phyloP scores from a whole-genome alignment of 345 rosid genomes.

The Gossypium australe region DNA sequence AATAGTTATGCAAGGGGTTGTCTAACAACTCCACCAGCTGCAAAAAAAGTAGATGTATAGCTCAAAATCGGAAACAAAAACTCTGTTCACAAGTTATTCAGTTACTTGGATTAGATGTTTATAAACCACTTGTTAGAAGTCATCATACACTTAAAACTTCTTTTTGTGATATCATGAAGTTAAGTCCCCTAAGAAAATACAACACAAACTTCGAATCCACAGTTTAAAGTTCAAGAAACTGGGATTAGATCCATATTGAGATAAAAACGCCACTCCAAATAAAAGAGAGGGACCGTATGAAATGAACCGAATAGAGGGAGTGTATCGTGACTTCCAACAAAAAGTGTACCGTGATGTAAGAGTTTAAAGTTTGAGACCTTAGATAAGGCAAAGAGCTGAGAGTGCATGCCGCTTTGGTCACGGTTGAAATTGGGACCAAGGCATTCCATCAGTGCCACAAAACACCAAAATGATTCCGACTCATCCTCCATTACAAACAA shows the following conservation, averaged over 20 bases:
- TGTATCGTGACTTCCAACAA: too few species aligned
- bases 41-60: constrained; percentile 23
- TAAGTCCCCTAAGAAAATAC: not conserved
- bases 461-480: constrained; percentile 96
- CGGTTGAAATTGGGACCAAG: constrained; percentile 98
- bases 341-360: too few species aligned
- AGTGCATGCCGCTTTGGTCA: constrained; percentile 96
- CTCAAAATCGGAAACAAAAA: constrained; percentile 13
- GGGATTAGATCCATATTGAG: not conserved
- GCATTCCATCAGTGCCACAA: constrained; percentile 89
- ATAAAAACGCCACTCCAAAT: not conserved
- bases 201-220: not conserved
- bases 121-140: not conserved
- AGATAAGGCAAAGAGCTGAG: constrained; percentile 92
- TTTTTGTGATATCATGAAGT: not conserved
- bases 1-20: constrained; percentile 76
- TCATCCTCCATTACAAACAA: constrained; percentile 83
- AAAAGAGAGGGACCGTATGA: not conserved
- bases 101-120: not conserved
- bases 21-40: constrained; percentile 97
- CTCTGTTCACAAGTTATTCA: not conserved
- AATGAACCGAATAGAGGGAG: too few species aligned
- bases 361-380: constrained; percentile 44
- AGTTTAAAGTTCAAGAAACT: not conserved
- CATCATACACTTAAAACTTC: not conserved